Percentiles rank a stretch among this genome's conserved stretches.
These are phyloP conservation scores for Buxus sempervirens DNA, from an alignment of 164 flowering plant species.

Conservation along the genomic window DNA sequence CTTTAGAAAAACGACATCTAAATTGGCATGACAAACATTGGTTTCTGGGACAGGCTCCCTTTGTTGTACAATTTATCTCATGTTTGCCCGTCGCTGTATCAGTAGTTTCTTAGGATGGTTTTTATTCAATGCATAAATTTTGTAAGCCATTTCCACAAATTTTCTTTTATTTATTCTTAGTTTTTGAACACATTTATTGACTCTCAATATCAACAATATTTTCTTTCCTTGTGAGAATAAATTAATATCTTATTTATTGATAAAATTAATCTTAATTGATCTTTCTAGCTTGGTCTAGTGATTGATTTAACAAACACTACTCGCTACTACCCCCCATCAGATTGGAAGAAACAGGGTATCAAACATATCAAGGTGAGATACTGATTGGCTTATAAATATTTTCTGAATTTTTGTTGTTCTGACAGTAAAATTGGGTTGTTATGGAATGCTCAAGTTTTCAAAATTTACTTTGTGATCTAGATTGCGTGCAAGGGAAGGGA, in stretches of 20 bases:
- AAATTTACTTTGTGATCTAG: slow-evolving; percentile 31
- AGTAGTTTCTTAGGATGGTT: no score
- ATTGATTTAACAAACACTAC: slow-evolving; percentile 87
- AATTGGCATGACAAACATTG: no score
- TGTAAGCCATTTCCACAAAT: no score
- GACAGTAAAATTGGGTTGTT: background rate
- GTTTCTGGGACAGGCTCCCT: no score
- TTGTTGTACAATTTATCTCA: no score
- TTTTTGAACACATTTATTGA: background rate
- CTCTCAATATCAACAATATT: background rate
- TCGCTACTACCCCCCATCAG: slow-evolving; percentile 64
- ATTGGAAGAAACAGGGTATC: slow-evolving; percentile 77
- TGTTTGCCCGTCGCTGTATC: no score
- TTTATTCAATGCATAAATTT: no score
- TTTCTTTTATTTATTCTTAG: no score
- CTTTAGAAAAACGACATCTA: no score
- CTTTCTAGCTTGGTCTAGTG: slow-evolving; percentile 80
- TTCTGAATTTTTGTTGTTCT: background rate
- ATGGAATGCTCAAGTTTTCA: slow-evolving; percentile 1
- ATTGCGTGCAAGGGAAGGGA: slow-evolving; percentile 84
- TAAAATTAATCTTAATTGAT: background rate
- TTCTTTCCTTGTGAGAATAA: background rate
- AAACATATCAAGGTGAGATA: slow-evolving; percentile 86
- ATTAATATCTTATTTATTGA: background rate
- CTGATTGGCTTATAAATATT: background rate